Evolutionary conservation across 1,139 yeast genomes (phyloP).

Genomic region (Tardiomyces blankii): DNA sequence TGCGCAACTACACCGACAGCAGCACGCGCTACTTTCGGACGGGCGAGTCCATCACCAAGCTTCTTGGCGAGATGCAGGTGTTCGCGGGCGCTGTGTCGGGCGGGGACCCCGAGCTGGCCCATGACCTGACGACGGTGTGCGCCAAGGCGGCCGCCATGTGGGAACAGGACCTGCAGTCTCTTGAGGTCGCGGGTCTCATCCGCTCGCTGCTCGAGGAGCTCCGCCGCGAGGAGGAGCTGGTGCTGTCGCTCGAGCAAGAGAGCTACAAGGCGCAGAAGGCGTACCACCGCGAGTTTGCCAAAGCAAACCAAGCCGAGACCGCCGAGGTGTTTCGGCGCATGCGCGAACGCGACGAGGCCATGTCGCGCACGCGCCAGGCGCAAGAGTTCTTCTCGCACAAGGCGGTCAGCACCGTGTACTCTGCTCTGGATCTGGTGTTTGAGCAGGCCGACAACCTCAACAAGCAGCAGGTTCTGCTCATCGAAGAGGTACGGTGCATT

Average conservation of each 20-base stretch:
- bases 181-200: background rate
- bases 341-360: background rate
- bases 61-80: background rate
- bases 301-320: background rate
- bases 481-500: background rate
- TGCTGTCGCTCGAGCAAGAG: background rate
- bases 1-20: background rate
- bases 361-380: background rate
- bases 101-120: background rate
- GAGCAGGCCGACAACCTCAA: background rate
- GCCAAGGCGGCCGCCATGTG: background rate
- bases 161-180: background rate
- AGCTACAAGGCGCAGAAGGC: background rate
- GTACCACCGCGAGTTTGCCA: background rate
- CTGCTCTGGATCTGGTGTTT: background rate
- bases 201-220: background rate
- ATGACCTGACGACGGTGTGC: background rate
- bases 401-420: background rate
- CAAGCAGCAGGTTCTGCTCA: background rate
- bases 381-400: background rate
- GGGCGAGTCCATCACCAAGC: background rate
- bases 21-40: background rate
- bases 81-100: background rate
- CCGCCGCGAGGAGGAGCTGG: background rate
- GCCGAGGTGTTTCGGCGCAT: background rate